Conservation (phyloP, 331 rosid species). For the Quercus phellos region DNA sequence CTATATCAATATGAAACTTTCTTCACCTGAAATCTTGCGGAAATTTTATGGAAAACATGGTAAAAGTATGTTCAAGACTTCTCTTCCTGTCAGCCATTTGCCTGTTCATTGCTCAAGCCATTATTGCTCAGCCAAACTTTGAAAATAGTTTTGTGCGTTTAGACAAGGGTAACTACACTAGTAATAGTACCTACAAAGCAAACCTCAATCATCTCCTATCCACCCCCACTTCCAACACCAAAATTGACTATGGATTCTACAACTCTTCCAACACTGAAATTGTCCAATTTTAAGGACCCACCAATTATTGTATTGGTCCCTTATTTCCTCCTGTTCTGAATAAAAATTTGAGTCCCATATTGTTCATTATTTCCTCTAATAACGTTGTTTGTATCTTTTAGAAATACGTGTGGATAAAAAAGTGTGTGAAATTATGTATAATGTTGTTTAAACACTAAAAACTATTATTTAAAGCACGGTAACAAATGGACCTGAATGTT, state of each 20-base stretch:
- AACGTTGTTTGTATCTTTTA: no score
- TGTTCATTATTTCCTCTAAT: no score
- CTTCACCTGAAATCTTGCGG: no score
- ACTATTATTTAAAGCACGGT: no score
- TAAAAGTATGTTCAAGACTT: background rate
- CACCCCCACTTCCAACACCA: background rate
- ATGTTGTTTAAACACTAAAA: no score
- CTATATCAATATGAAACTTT: no score
- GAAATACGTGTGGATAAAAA: no score
- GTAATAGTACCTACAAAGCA: background rate
- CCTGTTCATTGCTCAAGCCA: background rate
- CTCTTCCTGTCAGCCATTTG: background rate
- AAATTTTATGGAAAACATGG: background rate
- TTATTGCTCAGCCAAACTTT: no score
- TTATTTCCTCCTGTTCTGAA: no score
- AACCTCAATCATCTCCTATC: background rate
- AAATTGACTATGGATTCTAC: background rate
- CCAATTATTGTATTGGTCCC: no score
- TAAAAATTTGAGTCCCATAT: background rate
- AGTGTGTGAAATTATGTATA: no score
- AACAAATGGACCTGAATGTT: no score
- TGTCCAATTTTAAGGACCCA: background rate
- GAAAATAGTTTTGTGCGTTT: background rate
- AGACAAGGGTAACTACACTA: background rate
- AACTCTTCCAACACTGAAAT: background rate